Conservation (phyloP, 306 rosid genomes). For the Cucurbita moschata region DNA sequence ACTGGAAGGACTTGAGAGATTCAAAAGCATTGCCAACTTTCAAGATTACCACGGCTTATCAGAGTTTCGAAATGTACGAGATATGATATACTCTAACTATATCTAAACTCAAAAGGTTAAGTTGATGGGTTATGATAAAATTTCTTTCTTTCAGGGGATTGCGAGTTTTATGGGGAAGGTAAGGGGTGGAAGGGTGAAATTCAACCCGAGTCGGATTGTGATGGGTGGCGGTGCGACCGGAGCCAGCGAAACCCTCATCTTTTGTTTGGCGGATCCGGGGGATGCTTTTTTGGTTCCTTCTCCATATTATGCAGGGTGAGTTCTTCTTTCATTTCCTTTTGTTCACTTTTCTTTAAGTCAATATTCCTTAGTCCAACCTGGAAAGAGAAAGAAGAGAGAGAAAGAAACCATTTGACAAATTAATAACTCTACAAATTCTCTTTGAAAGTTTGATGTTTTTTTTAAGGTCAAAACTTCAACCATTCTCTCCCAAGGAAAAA, state of each 20-base stretch:
- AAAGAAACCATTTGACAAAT: neutral
- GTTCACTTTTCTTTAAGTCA: neutral
- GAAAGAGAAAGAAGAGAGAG: neutral
- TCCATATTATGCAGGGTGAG: constrained; percentile 88
- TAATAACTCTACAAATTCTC: neutral
- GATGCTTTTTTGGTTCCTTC: constrained; percentile 85
- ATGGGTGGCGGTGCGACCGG: constrained; percentile 98
- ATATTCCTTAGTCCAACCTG: neutral
- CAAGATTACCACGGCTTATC: constrained; percentile 84
- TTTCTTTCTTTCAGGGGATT: constrained; percentile 29
- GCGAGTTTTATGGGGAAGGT: constrained; percentile 73
- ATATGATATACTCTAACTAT: neutral
- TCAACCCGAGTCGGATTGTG: constrained; percentile 54
- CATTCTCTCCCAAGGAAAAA: neutral
- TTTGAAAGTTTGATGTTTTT: neutral
- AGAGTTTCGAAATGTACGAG: constrained; percentile 46
- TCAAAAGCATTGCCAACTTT: constrained; percentile 50
- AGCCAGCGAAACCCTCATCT: constrained; percentile 65
- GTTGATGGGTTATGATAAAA: neutral
- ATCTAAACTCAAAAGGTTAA: neutral
- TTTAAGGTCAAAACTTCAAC: neutral
- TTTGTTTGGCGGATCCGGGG: constrained; percentile 77
- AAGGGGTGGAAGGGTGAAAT: constrained; percentile 66
- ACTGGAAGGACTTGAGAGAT: constrained; percentile 43
- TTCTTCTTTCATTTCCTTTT: neutral